Percentiles rank a stretch among this genome's conserved stretches.
Conservation (phyloP, 805 yeast genomes). For the Myxozyma udenii region DNA sequence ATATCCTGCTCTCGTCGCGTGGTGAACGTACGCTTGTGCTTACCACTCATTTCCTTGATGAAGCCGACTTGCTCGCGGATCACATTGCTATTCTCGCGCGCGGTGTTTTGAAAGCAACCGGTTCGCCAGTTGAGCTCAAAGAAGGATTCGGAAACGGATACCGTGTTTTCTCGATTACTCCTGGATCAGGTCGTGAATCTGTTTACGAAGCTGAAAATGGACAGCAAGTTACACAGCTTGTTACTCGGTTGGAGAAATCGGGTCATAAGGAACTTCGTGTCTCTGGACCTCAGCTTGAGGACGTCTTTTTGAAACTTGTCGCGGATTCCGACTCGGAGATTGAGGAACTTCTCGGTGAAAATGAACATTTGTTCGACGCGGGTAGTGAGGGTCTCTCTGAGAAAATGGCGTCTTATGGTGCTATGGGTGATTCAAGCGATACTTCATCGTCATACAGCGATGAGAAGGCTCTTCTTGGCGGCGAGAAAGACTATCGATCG, state of each 20-base stretch:
- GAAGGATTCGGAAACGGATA: constrained; percentile 39
- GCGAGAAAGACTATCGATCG: constrained; percentile 3
- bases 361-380: constrained; percentile 20
- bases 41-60: constrained; percentile 41
- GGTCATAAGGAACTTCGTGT: constrained; percentile 33
- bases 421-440: constrained; percentile 1
- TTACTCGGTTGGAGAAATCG: constrained; percentile 30
- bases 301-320: constrained; percentile 37
- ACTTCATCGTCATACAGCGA: constrained; percentile 5
- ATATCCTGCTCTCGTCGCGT: constrained; percentile 36
- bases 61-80: constrained; percentile 40
- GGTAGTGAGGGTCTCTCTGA: constrained; percentile 22
- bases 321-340: constrained; percentile 31
- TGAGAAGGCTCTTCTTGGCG: constrained; percentile 8
- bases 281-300: constrained; percentile 40
- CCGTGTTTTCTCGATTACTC: constrained; percentile 32
- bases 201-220: constrained; percentile 31
- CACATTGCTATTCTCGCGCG: constrained; percentile 38
- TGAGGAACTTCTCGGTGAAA: constrained; percentile 22
- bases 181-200: constrained; percentile 34
- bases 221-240: constrained; percentile 32
- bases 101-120: constrained; percentile 37
- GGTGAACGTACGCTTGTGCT: constrained; percentile 36
- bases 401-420: constrained; percentile 21
- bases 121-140: constrained; percentile 38